These are phyloP conservation scores for Solanum hybrid DNA, from an alignment of 305 asterid species.

Conservation along the genomic window DNA sequence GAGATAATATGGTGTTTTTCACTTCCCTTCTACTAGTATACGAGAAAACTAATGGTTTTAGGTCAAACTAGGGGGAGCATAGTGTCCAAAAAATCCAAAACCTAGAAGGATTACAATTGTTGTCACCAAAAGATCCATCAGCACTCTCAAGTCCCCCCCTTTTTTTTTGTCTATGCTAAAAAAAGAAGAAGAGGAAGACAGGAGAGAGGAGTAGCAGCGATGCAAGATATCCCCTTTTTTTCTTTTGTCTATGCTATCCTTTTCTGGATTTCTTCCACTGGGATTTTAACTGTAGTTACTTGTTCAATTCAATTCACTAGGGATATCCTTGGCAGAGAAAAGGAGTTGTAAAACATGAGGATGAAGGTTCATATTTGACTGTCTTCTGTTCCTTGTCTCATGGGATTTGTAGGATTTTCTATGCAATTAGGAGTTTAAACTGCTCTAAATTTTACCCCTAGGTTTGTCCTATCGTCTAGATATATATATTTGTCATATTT, in stretches of 20 bases:
- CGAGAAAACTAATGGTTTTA: neutral
- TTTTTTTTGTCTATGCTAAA: neutral
- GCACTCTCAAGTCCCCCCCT: neutral
- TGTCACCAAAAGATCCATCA: neutral
- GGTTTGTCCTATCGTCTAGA: neutral
- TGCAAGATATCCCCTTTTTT: neutral
- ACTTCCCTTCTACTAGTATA: neutral
- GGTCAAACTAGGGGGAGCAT: neutral
- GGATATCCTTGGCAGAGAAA: neutral
- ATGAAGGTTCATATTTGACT: neutral
- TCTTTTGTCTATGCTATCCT: neutral
- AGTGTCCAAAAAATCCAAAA: neutral
- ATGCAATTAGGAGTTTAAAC: neutral
- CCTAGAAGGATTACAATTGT: neutral
- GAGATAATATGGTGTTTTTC: neutral
- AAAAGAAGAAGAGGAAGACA: neutral
- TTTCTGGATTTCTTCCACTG: neutral
- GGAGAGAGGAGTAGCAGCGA: neutral
- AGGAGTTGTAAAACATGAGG: neutral
- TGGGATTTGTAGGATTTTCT: neutral
- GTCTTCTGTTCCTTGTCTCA: neutral
- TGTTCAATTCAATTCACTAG: neutral
- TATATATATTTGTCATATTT: neutral
- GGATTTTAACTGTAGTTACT: neutral
- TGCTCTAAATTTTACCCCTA: neutral